Percentiles rank a stretch among this genome's conserved stretches.
These are phyloP conservation scores for Aspergillus sclerotioniger DNA, from an alignment of 495 filamentous ascomycete genomes.

Conservation along the genomic window DNA sequence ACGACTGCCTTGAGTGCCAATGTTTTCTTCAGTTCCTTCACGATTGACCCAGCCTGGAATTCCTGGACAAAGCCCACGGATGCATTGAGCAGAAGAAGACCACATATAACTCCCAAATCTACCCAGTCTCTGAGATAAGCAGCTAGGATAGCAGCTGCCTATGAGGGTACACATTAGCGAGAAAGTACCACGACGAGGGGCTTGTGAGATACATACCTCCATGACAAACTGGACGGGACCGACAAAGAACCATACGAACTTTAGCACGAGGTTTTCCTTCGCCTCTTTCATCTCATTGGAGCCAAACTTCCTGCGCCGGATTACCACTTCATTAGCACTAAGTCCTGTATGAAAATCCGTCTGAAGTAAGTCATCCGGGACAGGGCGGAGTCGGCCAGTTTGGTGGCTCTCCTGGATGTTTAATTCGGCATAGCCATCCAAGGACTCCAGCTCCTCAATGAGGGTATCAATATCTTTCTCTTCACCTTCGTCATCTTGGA, in stretches of 20 bases:
- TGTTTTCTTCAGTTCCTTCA: constrained; percentile 88
- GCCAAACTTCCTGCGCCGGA: constrained; percentile 75
- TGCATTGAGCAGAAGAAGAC: constrained; percentile 76
- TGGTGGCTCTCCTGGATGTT: constrained; percentile 44
- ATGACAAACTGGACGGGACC: constrained; percentile 94
- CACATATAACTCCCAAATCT: constrained; percentile 75
- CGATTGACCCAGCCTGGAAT: constrained; percentile 85
- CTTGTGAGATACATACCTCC: constrained; percentile 57
- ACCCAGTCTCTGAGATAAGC: constrained; percentile 75
- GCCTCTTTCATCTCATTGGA: constrained; percentile 88
- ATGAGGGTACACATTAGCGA: constrained; percentile 9
- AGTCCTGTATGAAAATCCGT: constrained; percentile 72
- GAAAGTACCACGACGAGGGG: neutral
- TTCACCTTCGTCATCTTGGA: constrained; percentile 51
- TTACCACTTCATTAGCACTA: constrained; percentile 62
- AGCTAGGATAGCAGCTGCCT: constrained; percentile 73
- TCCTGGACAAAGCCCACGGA: constrained; percentile 85
- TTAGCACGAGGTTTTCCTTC: constrained; percentile 78
- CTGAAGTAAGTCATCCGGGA: constrained; percentile 66
- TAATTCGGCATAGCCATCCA: constrained; percentile 65
- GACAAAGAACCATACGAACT: constrained; percentile 82
- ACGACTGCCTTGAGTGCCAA: constrained; percentile 83
- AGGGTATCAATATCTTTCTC: constrained; percentile 76
- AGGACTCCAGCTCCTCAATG: constrained; percentile 78
- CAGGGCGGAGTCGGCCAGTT: constrained; percentile 34